Evolutionary conservation across 768 basidiomycete genomes (phyloP).

Genomic region (Pleurotus djamor): DNA sequence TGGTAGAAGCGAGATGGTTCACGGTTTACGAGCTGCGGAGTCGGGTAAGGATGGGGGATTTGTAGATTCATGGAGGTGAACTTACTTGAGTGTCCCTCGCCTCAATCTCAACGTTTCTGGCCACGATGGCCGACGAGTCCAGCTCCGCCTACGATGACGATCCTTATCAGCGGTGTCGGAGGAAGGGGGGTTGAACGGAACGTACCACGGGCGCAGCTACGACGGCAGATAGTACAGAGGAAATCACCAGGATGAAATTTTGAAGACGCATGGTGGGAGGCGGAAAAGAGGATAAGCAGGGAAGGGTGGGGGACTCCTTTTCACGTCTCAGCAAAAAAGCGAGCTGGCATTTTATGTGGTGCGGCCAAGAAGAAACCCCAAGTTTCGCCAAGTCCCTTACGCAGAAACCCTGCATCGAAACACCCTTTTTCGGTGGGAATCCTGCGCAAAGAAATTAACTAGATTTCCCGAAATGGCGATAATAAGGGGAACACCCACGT

Average conservation of each 20-base stretch:
- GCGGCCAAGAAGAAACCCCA: too few relatives aligned
- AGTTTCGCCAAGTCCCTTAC: too few relatives aligned
- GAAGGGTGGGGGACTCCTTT: too few relatives aligned
- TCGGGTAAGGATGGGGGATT: neutral
- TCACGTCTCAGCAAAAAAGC: too few relatives aligned
- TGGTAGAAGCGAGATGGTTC: constrained; percentile 1
- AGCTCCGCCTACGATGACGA: neutral
- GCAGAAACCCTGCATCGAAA: too few relatives aligned
- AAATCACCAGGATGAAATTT: constrained; percentile 7
- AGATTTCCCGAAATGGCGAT: too few relatives aligned
- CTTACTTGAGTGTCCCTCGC: neutral
- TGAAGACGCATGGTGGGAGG: neutral
- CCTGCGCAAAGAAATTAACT: too few relatives aligned
- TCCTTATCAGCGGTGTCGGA: neutral
- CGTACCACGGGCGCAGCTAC: constrained; percentile 7
- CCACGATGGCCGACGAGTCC: constrained; percentile 2
- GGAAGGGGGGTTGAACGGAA: neutral
- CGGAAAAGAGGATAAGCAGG: neutral
- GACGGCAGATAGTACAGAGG: constrained; percentile 1
- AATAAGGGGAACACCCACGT: too few relatives aligned
- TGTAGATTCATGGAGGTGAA: neutral
- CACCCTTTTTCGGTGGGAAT: too few relatives aligned
- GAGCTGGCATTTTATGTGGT: too few relatives aligned
- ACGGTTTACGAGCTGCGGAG: neutral
- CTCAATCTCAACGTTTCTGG: constrained; percentile 2